These are phyloP conservation scores for Blumeria graminis DNA, from an alignment of 2,329 filamentous ascomycete genomes.

Conservation along the genomic window DNA sequence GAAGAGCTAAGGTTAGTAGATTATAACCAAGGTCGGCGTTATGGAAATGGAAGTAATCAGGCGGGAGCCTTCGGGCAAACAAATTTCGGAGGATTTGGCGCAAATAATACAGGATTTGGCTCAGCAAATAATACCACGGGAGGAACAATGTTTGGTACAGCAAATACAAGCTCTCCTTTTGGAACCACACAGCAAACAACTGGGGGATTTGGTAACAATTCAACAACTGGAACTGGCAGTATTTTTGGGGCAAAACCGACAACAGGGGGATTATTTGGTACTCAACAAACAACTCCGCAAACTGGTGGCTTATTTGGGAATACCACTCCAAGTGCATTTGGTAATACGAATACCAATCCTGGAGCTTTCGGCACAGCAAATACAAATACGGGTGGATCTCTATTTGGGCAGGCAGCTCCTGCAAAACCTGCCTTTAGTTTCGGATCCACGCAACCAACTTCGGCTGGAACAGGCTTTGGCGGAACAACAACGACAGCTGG, in stretches of 20 bases:
- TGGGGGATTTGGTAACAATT: constrained; percentile 23
- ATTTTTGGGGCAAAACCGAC: constrained; percentile 19
- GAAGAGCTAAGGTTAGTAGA: constrained; percentile 65
- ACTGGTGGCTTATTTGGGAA: constrained; percentile 9
- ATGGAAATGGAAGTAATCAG: constrained; percentile 60
- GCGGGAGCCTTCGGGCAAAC: constrained; percentile 46
- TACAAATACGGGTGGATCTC: constrained; percentile 10
- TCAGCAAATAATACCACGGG: constrained; percentile 9
- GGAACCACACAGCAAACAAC: constrained; percentile 20
- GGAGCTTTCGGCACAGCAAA: constrained; percentile 12
- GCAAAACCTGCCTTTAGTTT: constrained; percentile 17
- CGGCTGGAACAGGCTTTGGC: constrained; percentile 9
- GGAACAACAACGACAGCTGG: constrained; percentile 9
- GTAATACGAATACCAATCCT: constrained; percentile 10
- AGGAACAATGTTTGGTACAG: constrained; percentile 18
- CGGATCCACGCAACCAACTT: constrained; percentile 6
- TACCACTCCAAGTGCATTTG: constrained; percentile 18
- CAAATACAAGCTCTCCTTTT: constrained; percentile 20
- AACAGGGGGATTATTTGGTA: constrained; percentile 20
- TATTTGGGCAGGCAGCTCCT: constrained; percentile 15
- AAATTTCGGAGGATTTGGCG: constrained; percentile 18
- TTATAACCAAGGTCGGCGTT: constrained; percentile 66
- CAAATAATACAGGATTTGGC: constrained; percentile 10
- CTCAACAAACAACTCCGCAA: constrained; percentile 10
- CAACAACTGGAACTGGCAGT: constrained; percentile 15